Evolutionary conservation across 2,329 filamentous ascomycete species (phyloP).

Genomic region (Raffaelea albimanens): DNA sequence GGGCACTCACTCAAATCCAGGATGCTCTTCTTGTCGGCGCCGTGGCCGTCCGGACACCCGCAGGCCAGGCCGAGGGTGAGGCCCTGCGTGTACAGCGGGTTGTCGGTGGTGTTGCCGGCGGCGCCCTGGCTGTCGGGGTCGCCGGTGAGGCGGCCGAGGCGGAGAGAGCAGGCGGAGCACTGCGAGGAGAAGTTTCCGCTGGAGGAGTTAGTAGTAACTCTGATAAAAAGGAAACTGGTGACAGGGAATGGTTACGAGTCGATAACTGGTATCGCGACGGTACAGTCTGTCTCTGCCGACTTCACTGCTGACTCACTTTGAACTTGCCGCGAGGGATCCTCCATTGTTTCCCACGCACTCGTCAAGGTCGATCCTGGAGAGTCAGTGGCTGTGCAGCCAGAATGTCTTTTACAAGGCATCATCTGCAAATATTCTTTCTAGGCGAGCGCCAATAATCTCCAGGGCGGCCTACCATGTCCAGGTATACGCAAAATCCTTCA

Average conservation of each 20-base stretch:
- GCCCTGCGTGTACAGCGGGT: not conserved
- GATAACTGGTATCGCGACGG: too few species aligned
- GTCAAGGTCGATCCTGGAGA: slow-evolving; percentile 26
- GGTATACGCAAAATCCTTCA: slow-evolving; percentile 24
- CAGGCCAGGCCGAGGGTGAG: slow-evolving; percentile 16
- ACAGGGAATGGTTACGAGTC: too few species aligned
- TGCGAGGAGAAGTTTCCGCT: slow-evolving; percentile 16
- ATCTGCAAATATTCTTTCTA: too few species aligned
- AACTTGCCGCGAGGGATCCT: slow-evolving; percentile 16
- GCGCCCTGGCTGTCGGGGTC: not conserved
- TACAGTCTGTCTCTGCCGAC: too few species aligned
- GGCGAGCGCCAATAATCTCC: too few species aligned
- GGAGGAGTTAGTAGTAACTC: too few species aligned
- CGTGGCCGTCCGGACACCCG: slow-evolving; percentile 11
- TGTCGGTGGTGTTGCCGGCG: slow-evolving; percentile 1
- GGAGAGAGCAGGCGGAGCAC: slow-evolving; percentile 14
- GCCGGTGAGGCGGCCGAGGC: not conserved
- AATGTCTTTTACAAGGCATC: too few species aligned
- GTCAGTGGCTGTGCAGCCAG: not conserved
- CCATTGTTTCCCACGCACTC: slow-evolving; percentile 19
- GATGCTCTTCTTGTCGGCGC: slow-evolving; percentile 1
- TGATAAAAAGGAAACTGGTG: too few species aligned
- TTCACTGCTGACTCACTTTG: not conserved
- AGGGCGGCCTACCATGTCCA: slow-evolving; percentile 25
- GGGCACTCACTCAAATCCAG: slow-evolving; percentile 18